Evolutionary conservation across 768 basidiomycete genomes (phyloP).

Genomic region (Termitomyces sp.): DNA sequence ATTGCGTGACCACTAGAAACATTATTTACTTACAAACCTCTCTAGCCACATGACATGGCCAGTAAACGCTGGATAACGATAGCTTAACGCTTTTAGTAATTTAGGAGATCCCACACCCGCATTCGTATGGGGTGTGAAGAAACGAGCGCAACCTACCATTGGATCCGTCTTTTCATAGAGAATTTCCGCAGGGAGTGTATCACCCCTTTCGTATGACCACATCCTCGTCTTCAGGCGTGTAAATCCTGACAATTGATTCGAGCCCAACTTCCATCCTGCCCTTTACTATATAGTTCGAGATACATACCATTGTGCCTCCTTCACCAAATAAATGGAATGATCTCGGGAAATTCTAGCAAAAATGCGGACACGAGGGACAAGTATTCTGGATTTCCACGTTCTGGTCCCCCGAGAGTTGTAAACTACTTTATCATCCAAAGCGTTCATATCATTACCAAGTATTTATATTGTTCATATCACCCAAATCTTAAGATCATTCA

Average conservation of each 20-base stretch:
- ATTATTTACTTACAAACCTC: constrained; percentile 20
- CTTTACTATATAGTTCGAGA: constrained; percentile 13
- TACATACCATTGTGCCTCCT: constrained; percentile 14
- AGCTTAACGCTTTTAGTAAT: too few relatives aligned
- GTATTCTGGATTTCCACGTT: background rate
- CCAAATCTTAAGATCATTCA: too few relatives aligned
- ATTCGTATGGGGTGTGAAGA: background rate
- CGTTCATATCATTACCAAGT: too few relatives aligned
- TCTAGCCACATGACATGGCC: constrained; percentile 23
- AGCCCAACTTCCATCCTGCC: constrained; percentile 23
- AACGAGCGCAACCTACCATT: constrained; percentile 14
- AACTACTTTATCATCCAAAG: background rate
- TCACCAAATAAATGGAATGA: constrained; percentile 8
- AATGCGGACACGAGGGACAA: constrained; percentile 1
- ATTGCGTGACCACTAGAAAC: background rate
- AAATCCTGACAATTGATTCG: constrained; percentile 15
- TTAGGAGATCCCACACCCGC: background rate
- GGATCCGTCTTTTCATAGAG: constrained; percentile 26
- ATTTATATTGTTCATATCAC: too few relatives aligned
- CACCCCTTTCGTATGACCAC: constrained; percentile 21
- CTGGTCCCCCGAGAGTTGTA: background rate
- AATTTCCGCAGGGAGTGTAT: constrained; percentile 21
- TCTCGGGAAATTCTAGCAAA: constrained; percentile 1
- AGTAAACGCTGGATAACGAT: constrained; percentile 18
- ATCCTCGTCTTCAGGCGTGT: constrained; percentile 25